Evolutionary conservation across 2,329 filamentous ascomycete genomes (phyloP).

Genomic region (Aureobasidium mangrovei): DNA sequence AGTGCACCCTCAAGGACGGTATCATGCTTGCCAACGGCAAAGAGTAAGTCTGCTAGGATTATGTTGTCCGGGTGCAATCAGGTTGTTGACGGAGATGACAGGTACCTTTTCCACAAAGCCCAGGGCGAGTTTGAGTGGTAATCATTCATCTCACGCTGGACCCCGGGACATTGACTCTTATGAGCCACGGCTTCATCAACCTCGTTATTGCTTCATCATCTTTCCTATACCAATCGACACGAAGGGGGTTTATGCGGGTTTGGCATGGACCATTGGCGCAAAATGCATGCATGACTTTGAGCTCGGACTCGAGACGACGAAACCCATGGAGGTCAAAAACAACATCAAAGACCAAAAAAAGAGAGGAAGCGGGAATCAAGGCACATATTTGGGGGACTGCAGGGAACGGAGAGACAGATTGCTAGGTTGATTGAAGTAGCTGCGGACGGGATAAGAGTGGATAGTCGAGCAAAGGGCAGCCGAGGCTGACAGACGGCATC

Average conservation of each 20-base stretch:
- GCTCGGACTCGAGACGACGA: too few species aligned
- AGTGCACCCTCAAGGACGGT: constrained; percentile 96
- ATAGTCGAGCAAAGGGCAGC: too few species aligned
- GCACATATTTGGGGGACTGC: too few species aligned
- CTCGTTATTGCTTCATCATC: neutral
- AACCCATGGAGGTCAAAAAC: too few species aligned
- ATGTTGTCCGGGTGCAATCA: neutral
- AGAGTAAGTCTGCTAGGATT: constrained; percentile 49
- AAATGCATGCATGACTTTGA: neutral
- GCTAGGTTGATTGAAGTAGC: too few species aligned
- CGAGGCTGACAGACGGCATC: too few species aligned
- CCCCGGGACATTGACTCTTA: neutral
- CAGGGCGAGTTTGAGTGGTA: constrained; percentile 97
- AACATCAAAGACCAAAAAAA: too few species aligned
- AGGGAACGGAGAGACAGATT: too few species aligned
- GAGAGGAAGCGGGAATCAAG: too few species aligned
- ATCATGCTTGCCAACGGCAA: constrained; percentile 87
- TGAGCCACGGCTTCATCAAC: neutral
- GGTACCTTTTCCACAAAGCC: constrained; percentile 95
- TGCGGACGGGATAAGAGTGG: too few species aligned
- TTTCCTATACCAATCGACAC: neutral
- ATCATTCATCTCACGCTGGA: neutral
- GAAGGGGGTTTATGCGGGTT: neutral
- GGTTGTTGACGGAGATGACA: constrained; percentile 29
- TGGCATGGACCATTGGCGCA: too few species aligned